Evolutionary conservation across 768 basidiomycete species (phyloP).

Genomic region (Gloeostereum incarnatum): DNA sequence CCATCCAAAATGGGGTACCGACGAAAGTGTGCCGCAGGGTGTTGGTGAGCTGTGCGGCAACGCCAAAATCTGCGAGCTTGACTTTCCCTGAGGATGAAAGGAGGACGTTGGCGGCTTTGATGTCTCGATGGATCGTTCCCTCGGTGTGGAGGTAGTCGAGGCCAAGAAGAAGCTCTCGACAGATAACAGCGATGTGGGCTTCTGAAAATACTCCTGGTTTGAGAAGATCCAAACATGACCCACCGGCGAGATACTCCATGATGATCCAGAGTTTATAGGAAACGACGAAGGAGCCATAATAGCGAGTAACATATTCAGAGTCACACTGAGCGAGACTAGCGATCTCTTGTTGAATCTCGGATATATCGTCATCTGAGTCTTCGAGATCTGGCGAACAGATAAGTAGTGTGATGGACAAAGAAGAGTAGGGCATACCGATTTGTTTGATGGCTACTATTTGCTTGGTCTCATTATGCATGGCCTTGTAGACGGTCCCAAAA

Average conservation of each 20-base stretch:
- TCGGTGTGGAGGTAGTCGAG: conserved; percentile 95
- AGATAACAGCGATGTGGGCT: conserved; percentile 89
- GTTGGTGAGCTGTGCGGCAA: conserved; percentile 92
- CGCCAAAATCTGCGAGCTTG: conserved; percentile 97
- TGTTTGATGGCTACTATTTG: conserved; percentile 98
- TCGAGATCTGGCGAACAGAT: conserved; percentile 72
- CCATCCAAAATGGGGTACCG: conserved; percentile 98
- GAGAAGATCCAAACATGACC: conserved; percentile 95
- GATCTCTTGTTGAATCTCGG: conserved; percentile 98
- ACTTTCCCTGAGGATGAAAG: conserved; percentile 88
- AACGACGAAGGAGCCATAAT: conserved; percentile 95
- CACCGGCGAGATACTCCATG: conserved; percentile 98
- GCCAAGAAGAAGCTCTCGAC: conserved; percentile 86
- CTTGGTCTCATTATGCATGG: conserved; percentile 88
- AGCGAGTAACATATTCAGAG: conserved; percentile 92
- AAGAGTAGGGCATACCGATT: conserved; percentile 55
- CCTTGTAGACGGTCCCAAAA: conserved; percentile 97
- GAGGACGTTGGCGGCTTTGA: conserved; percentile 96
- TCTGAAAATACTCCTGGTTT: conserved; percentile 89
- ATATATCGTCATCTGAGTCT: conserved; percentile 97
- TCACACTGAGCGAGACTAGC: conserved; percentile 93
- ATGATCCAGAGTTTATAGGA: conserved; percentile 98
- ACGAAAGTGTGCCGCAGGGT: conserved; percentile 96
- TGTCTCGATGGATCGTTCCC: conserved; percentile 96
- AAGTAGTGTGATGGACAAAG: not conserved